Evolutionary conservation across 2,329 filamentous ascomycete genomes (phyloP), one percentile per base, ranked within the genome.

Genomic region (Chalara sp.): DNA sequence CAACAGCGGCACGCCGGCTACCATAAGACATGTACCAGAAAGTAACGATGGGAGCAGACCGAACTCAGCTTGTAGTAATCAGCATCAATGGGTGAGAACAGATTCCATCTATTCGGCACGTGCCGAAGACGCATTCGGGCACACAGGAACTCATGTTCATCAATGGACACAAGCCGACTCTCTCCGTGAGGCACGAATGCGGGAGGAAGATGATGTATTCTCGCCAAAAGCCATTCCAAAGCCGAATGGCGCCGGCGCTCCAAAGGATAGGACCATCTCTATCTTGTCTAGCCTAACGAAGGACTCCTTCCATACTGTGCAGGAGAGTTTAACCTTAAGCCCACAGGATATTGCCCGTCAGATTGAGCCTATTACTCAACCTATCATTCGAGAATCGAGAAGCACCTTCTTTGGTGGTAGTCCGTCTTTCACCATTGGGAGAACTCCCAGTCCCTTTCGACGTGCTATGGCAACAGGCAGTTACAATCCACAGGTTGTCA

Each of bases 371-470:
- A 32, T 55, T 32, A 55, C 61, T 29, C 48, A 56, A 28, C 53
- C 57, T 2, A 53, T 57, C 2, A 67, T 73, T 5, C 70, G 69
- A 0, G 67, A 73, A 46, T 67, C 71, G 28, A 72, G 69, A 52
- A 76, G 75, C 1, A 72, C 70, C 0, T 76, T 79, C 56, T 78
- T 78, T 56, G 75, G 72, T 1, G 80, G 76, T 43, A 73, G 75
- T 2, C 65, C 70, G 1, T 72, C 70, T 12, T 73, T 37, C 35
- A 37, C 78, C 53, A 64, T 80, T 1, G 79, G 81, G 53, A 71
- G 77, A 31, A 76, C 76, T 1, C 67, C 71, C 30, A 83, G 78
- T 49, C 78, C 79, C 0, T 84, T 76, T 56, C 73, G 79, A 3
- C 73, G 73, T 30, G 75, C 73, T 2, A 59, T 83, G 32, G 57